Conservation (phyloP, 805 yeast species). For the Saccharomyces jurei region DNA sequence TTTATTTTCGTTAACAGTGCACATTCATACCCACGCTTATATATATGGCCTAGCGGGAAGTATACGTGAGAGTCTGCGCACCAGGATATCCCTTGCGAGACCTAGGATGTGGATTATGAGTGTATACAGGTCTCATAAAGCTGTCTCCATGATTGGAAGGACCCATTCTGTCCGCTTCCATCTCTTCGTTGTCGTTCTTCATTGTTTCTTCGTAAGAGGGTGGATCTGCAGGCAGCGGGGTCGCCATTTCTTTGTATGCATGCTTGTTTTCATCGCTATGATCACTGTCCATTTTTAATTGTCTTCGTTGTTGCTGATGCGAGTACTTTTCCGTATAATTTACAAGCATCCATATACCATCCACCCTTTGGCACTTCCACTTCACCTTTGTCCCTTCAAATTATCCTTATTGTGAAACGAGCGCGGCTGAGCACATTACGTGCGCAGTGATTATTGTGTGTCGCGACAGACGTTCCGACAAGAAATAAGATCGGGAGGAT, state of each 20-base stretch:
- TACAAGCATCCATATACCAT: no score
- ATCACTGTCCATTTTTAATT: not conserved
- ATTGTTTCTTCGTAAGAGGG: conserved; percentile 24
- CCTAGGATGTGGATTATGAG: conserved; percentile 4
- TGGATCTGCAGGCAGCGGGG: conserved; percentile 14
- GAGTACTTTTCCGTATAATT: no score
- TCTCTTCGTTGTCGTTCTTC: not conserved
- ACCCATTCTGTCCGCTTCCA: not conserved
- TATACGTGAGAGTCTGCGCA: conserved; percentile 1
- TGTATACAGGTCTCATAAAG: not conserved
- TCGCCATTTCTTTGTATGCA: not conserved
- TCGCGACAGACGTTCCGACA: not conserved
- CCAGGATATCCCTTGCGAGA: conserved; percentile 5
- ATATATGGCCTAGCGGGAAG: not conserved
- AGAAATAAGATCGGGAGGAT: not conserved
- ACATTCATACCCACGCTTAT: not conserved
- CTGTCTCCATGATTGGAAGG: not conserved
- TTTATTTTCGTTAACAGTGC: not conserved
- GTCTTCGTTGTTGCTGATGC: no score
- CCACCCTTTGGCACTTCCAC: not conserved
- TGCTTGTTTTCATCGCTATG: conserved; percentile 3
- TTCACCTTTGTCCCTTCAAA: not conserved
- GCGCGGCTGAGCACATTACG: not conserved
- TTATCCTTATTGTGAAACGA: not conserved
- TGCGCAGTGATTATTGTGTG: not conserved